A percentile compares a stretch with the other conserved stretches of the same genome.
Evolutionary conservation across 1,284 basidiomycete species (phyloP).

Genomic region (Bondarzewia mesenterica): DNA sequence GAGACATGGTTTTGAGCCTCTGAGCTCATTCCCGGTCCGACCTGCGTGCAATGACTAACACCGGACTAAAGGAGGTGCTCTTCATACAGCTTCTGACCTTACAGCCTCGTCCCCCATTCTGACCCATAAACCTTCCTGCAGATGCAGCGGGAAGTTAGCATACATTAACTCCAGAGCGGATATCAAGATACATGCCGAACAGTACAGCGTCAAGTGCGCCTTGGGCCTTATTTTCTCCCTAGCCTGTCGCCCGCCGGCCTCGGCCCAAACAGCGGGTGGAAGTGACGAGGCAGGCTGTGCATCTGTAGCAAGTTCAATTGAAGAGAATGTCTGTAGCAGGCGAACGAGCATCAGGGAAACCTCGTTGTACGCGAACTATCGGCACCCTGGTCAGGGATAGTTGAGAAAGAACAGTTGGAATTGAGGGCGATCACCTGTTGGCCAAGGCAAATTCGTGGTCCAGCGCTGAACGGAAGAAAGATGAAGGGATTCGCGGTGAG

Average conservation of each 20-base stretch:
- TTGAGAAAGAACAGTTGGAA: neutral
- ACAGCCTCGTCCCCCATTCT: neutral
- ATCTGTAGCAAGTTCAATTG: constrained; percentile 44
- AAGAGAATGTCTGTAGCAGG: constrained; percentile 49
- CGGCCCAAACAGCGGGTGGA: constrained; percentile 46
- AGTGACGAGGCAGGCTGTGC: constrained; percentile 45
- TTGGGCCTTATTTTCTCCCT: constrained; percentile 49
- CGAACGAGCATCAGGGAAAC: constrained; percentile 55
- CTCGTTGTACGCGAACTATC: constrained; percentile 58
- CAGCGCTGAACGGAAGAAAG: neutral
- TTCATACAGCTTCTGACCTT: no score
- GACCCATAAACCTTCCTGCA: neutral
- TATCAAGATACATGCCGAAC: constrained; percentile 42
- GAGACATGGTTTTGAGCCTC: no score
- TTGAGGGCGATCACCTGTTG: neutral
- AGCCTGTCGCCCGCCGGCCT: constrained; percentile 38
- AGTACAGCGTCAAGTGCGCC: constrained; percentile 46
- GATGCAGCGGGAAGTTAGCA: neutral
- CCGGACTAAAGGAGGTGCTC: no score
- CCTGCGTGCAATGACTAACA: no score
- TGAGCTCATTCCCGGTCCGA: no score
- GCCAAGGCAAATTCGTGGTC: neutral
- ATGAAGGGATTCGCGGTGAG: neutral
- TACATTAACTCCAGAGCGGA: neutral
- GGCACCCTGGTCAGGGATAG: neutral